Conservation (phyloP, 2,329 filamentous ascomycete species). For the Aspergillus costaricaensis region DNA sequence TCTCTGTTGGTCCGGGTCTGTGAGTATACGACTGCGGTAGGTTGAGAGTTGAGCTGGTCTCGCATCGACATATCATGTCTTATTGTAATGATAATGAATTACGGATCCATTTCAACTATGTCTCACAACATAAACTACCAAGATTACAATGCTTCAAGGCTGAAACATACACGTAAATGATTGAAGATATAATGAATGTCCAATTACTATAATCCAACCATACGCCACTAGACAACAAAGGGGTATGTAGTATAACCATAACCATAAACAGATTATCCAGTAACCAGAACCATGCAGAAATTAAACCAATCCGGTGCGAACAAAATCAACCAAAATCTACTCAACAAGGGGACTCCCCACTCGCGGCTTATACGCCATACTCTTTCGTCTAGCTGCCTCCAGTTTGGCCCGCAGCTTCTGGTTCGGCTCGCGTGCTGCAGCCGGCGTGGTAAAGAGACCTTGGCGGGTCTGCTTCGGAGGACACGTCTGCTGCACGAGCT, state of each 20-base stretch:
- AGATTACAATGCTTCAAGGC: too few relatives aligned
- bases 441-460: conserved; percentile 40
- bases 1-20: conserved; percentile 17
- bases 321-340: conserved; percentile 16
- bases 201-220: neutral
- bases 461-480: conserved; percentile 54
- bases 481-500: conserved; percentile 54
- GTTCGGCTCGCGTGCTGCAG: conserved; percentile 33
- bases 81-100: too few relatives aligned
- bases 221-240: too few relatives aligned
- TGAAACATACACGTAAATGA: too few relatives aligned
- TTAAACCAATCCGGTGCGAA: neutral
- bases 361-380: conserved; percentile 74
- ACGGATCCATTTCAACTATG: too few relatives aligned
- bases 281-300: neutral
- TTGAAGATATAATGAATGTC: too few relatives aligned
- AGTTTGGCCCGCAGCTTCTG: conserved; percentile 60
- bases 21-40: too few relatives aligned
- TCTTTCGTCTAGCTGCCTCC: conserved; percentile 74
- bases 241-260: too few relatives aligned
- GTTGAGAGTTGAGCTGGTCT: too few relatives aligned
- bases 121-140: too few relatives aligned
- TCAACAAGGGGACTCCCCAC: conserved; percentile 70
- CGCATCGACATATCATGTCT: too few relatives aligned
- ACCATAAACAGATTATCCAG: too few relatives aligned